Percentiles rank a stretch among this genome's conserved stretches.
Evolutionary conservation across 2,329 filamentous ascomycete species (phyloP).

Genomic region (Whalleya microplaca): DNA sequence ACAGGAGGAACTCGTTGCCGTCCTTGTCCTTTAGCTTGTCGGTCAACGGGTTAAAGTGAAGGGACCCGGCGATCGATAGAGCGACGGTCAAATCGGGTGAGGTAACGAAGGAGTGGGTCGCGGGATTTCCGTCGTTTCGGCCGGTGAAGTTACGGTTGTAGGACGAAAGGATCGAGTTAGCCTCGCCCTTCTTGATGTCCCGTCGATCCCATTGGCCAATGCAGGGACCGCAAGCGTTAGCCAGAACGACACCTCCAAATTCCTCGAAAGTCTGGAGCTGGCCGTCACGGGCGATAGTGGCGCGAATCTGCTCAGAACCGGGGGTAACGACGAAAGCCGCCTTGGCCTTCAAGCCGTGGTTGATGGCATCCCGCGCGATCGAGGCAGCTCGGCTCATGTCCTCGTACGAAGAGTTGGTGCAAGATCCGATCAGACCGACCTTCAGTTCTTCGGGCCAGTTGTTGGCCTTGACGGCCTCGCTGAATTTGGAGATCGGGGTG

Average conservation of each 20-base stretch:
- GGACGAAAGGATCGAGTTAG: constrained; percentile 97
- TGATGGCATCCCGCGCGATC: constrained; percentile 87
- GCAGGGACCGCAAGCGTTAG: constrained; percentile 92
- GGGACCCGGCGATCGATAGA: constrained; percentile 78
- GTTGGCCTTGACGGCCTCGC: constrained; percentile 90
- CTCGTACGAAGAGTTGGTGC: constrained; percentile 87
- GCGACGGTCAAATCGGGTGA: constrained; percentile 90
- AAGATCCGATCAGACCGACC: constrained; percentile 95
- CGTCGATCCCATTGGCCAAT: constrained; percentile 94
- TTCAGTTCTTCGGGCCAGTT: constrained; percentile 96
- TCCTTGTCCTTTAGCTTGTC: constrained; percentile 93
- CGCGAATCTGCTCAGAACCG: constrained; percentile 94
- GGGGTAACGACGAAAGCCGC: constrained; percentile 92
- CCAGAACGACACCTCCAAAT: constrained; percentile 91
- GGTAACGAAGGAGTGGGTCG: constrained; percentile 90
- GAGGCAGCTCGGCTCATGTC: constrained; percentile 94
- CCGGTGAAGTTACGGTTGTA: constrained; percentile 99
- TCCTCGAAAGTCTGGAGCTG: constrained; percentile 95
- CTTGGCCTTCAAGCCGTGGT: constrained; percentile 94
- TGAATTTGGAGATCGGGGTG: constrained; percentile 97
- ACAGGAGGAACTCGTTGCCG: constrained; percentile 92
- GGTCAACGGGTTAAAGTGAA: constrained; percentile 93
- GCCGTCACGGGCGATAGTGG: constrained; percentile 87
- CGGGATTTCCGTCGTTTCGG: constrained; percentile 94
- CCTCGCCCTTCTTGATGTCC: constrained; percentile 91